phyloP scores from a whole-genome alignment of 495 filamentous ascomycete species.

The Penicillium nucicola region DNA sequence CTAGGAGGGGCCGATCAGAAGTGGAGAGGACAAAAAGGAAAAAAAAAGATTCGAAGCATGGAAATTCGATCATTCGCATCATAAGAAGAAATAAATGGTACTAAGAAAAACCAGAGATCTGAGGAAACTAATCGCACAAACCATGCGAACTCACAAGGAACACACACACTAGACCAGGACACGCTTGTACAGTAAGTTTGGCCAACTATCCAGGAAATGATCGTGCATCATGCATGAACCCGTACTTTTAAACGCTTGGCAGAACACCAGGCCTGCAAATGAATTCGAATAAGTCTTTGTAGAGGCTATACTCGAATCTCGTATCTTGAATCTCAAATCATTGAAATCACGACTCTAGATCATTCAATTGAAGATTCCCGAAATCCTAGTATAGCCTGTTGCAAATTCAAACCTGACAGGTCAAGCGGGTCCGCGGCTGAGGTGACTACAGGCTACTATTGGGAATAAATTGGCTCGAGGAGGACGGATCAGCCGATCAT shows the following conservation, averaged over 20 bases:
- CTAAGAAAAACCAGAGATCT: slow-evolving; percentile 6
- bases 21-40: neutral
- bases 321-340: neutral
- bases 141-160: neutral
- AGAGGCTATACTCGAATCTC: neutral
- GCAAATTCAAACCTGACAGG: slow-evolving; percentile 25
- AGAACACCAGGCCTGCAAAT: slow-evolving; percentile 3
- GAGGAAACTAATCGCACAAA: slow-evolving; percentile 13
- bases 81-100: neutral
- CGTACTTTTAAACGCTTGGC: slow-evolving; percentile 16
- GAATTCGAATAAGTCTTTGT: neutral
- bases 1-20: neutral
- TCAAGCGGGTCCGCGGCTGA: slow-evolving; percentile 17
- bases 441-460: slow-evolving; percentile 17
- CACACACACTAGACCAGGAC: too few relatives aligned
- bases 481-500: slow-evolving; percentile 4
- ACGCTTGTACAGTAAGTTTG: neutral
- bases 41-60: too few relatives aligned
- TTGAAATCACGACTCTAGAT: neutral
- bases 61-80: neutral
- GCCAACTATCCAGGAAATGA: neutral
- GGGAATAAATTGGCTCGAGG: slow-evolving; percentile 16
- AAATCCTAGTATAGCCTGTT: slow-evolving; percentile 8
- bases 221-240: slow-evolving; percentile 25
- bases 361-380: neutral